Evolutionary conservation across 768 basidiomycete species (phyloP), one percentile per base, ranked within the genome.

Genomic region (Cystofilobasidium capitatum): DNA sequence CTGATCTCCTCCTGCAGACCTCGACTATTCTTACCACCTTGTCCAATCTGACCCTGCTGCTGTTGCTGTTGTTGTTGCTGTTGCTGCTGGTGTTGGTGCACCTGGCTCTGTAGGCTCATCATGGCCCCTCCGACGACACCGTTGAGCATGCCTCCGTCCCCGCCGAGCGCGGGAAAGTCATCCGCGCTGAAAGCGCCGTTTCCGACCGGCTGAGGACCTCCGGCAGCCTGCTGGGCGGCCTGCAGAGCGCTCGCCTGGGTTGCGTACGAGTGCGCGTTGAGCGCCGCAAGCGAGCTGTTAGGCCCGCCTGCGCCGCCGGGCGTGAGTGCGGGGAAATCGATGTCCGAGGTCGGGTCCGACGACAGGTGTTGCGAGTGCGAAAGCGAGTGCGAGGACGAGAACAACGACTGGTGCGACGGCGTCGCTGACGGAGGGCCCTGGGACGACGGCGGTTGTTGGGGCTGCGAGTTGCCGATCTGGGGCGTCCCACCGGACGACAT

Each of bases 321-420:
- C 20, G 45, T 36, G 31, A 65, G 64, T 13, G 64, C 64, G 9
- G 64, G 64, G 57, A 65, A 65, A 44, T 65, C 64, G 31, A 57
- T 5, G 47, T 49, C 47, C 29, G 7, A 42, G 64, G 20, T 58
- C 63, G 37, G 57, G 42, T 6, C 64, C 57, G 20, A 49, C 63
- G 55, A 29, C 54, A 17, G 42, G 29, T 13, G 35, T 26, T 57
- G 45, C 65, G 26, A 16, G 37, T 42, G 47, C 51, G 39, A 31
- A 31, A 14, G 44, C 54, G 1, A 35, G 37, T 4, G 57, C 44
- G 29, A 49, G 44, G 26, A 54, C 3, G 67, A 69, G 67, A 69
- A 69, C 35, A 69, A 37, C 22, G 67, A 69, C 58, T 69, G 67
- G 57, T 69, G 67, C 42, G 67, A 69, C 16, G 67, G 67, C 22